These are phyloP conservation scores for Fusarium oxysporum DNA, from an alignment of 2,329 filamentous ascomycete genomes.

Conservation along the genomic window DNA sequence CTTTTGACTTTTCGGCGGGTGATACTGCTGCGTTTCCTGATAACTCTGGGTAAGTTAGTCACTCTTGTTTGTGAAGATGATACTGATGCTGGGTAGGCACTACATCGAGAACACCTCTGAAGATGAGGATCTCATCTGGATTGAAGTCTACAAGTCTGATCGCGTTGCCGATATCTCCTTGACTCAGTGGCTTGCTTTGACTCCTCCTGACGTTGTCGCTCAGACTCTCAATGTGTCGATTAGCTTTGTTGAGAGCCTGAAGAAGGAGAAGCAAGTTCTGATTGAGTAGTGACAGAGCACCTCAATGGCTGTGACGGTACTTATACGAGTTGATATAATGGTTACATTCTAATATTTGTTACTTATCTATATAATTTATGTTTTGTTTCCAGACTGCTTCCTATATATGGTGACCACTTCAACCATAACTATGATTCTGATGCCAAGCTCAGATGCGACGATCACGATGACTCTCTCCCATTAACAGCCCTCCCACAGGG, in stretches of 20 bases:
- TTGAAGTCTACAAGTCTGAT: slow-evolving; percentile 77
- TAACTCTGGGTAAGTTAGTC: slow-evolving; percentile 62
- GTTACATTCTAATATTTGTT: not conserved
- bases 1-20: slow-evolving; percentile 75
- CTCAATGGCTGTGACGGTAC: fast-evolving
- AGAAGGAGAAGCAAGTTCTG: slow-evolving; percentile 73
- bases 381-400: not conserved
- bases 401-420: not conserved
- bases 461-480: not conserved
- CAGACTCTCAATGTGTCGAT: slow-evolving; percentile 69
- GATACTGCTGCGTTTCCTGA: slow-evolving; percentile 77
- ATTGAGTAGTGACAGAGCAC: slow-evolving; percentile 32
- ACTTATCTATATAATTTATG: not conserved
- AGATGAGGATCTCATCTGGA: slow-evolving; percentile 72
- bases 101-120: slow-evolving; percentile 77
- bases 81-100: slow-evolving; percentile 55
- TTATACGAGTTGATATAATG: fast-evolving
- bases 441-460: fast-evolving
- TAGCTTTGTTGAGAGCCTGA: slow-evolving; percentile 66
- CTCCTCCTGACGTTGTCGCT: slow-evolving; percentile 71
- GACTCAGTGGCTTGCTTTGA: slow-evolving; percentile 77
- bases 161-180: slow-evolving; percentile 74
- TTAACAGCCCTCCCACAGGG: not conserved
- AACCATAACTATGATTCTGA: not conserved
- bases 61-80: not conserved